Percentiles rank a stretch among this genome's conserved stretches.
Conservation (phyloP, 352 stramenopile genomes). For the Peronospora belbahrii region DNA sequence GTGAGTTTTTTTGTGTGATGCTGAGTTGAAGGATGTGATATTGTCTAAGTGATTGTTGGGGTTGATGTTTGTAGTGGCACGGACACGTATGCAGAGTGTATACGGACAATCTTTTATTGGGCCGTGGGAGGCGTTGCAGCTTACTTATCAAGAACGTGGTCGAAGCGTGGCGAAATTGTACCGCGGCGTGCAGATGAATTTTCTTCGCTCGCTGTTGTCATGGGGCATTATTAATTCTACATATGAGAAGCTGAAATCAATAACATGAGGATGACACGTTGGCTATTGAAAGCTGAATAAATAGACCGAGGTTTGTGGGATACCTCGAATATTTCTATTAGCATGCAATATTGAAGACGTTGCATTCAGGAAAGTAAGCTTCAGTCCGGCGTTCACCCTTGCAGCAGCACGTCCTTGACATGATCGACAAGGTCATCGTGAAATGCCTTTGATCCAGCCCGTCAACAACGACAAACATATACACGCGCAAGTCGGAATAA, state of each 20-base stretch:
- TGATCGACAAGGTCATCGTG: too few species aligned
- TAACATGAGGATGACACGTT: slow-evolving; percentile 32
- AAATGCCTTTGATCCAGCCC: too few species aligned
- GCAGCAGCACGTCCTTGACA: slow-evolving; percentile 8
- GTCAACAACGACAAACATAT: too few species aligned
- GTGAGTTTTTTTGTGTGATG: slow-evolving; percentile 28
- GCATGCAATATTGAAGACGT: background rate
- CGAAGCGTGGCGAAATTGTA: slow-evolving; percentile 57
- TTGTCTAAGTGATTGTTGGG: background rate
- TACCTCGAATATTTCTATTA: background rate
- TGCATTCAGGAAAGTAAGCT: background rate
- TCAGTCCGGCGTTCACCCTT: background rate
- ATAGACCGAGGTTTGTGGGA: slow-evolving; percentile 8
- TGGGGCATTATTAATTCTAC: slow-evolving; percentile 89
- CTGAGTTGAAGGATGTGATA: background rate
- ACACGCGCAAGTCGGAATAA: too few species aligned
- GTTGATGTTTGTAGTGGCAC: slow-evolving; percentile 39
- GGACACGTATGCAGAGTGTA: slow-evolving; percentile 78
- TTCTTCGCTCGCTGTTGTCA: slow-evolving; percentile 77
- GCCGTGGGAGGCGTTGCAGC: slow-evolving; percentile 41
- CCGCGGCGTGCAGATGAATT: slow-evolving; percentile 85
- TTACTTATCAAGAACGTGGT: slow-evolving; percentile 70
- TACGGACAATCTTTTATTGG: slow-evolving; percentile 62
- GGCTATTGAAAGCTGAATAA: background rate
- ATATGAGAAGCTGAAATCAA: slow-evolving; percentile 82